Evolutionary conservation across 192 early-diverging fungal genomes (phyloP), one percentile per base, ranked within the genome.

Genomic region (Backusella mclennaniae): DNA sequence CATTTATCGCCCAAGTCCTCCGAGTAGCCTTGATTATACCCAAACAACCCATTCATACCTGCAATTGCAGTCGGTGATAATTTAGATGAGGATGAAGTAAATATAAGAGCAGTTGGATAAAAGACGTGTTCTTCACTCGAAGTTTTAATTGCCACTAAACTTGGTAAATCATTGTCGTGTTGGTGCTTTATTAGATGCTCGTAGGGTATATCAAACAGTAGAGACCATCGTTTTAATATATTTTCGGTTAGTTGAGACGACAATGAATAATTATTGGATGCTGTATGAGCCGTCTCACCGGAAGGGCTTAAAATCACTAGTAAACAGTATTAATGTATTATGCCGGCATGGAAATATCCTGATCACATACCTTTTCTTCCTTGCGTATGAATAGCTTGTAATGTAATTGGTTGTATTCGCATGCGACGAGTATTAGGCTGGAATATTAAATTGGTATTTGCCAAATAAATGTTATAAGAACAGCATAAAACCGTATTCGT

Each of bases 1-100:
- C 76, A 81, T 59, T 81, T 81, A 23, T 81, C 73, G 2, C 73
- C 76, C 41, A 81, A 35, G 9, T 77, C 76, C 17, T 81, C 80
- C 15, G 71, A 75, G 9, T 71, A 72, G 2, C 80, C 80, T 46
- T 81, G 76, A 11, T 81, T 77, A 23, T 73, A 74, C 8, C 72
- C 38, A 11, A 74, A 36, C 14, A 67, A 26, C 6, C 80, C 76
- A 31, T 75, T 74, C 73, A 81, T 72, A 0, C 80, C 76, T 23
- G 80, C 66, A 59, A 74, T 35, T 29, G 80, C 38, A 39, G 63
- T 77, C 1, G 80, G 73, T 19, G 69, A 69, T 7, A 42, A 7
- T 41, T 75, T 74, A 4, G 76, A 67, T 19, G 80, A 75, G 4
- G 73, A 71, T 17, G 73, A 53, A 17, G 67, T 35, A 42, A 77